phyloP scores from a whole-genome alignment of 352 stramenopile species.

The Globisporangium ultimum region DNA sequence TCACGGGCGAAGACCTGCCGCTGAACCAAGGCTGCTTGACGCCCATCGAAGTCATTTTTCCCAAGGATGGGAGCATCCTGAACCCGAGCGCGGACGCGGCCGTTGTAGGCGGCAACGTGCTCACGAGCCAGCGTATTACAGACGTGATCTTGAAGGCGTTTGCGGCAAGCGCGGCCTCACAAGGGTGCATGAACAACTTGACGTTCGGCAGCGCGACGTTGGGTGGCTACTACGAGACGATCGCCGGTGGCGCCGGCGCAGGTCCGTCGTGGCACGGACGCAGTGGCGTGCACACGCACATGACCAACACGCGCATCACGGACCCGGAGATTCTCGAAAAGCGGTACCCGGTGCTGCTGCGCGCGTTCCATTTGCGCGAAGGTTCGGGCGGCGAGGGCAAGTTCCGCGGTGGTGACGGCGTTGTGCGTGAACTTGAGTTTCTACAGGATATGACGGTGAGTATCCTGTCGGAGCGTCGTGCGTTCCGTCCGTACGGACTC shows the following conservation, averaged over 20 bases:
- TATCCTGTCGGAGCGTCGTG: constrained; percentile 96
- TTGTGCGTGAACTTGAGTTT: constrained; percentile 96
- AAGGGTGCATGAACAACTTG: constrained; percentile 99
- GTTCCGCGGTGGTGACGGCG: constrained; percentile 93
- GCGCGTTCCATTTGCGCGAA: constrained; percentile 80
- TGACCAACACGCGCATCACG: constrained; percentile 99
- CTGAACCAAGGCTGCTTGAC: constrained; percentile 97
- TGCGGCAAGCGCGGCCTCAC: constrained; percentile 93
- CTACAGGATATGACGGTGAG: constrained; percentile 93
- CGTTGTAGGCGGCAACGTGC: constrained; percentile 98
- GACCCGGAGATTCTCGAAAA: constrained; percentile 99
- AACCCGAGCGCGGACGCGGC: constrained; percentile 95
- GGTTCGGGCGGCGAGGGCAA: constrained; percentile 90
- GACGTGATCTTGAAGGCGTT: constrained; percentile 98
- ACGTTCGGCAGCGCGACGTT: constrained; percentile 96
- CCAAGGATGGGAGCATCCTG: constrained; percentile 88
- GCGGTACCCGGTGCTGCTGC: constrained; percentile 90
- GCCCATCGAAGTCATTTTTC: constrained; percentile 96
- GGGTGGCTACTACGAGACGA: constrained; percentile 99
- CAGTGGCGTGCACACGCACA: constrained; percentile 98
- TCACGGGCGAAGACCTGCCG: constrained; percentile 93
- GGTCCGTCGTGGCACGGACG: constrained; percentile 95
- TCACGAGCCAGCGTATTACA: constrained; percentile 97
- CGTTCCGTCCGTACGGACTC: constrained; percentile 95
- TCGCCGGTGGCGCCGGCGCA: constrained; percentile 96